Evolutionary conservation across 2,329 filamentous ascomycete species (phyloP).

Genomic region (Microdochium bolleyi): DNA sequence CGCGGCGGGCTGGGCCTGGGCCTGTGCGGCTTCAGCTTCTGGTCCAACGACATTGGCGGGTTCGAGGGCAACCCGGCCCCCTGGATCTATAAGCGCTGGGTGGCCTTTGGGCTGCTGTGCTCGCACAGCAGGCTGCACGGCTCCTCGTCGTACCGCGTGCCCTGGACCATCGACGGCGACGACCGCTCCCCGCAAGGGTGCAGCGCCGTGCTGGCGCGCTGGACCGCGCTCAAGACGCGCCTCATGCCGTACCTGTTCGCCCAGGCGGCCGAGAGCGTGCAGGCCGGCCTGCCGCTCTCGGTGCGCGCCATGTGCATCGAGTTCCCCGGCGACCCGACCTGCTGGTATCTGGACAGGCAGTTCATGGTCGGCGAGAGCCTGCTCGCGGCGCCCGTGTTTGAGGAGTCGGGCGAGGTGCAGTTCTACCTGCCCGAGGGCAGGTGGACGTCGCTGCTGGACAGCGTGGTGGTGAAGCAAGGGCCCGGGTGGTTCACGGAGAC

Average conservation of each 20-base stretch:
- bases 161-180: conserved; percentile 63
- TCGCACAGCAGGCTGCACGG: conserved; percentile 65
- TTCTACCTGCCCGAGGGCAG: conserved; percentile 51
- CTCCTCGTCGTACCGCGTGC: conserved; percentile 63
- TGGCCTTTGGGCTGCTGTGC: conserved; percentile 66
- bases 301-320: conserved; percentile 61
- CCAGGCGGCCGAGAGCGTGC: conserved; percentile 30
- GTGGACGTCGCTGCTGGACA: conserved; percentile 41
- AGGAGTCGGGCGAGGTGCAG: conserved; percentile 55
- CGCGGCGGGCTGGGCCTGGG: conserved; percentile 58
- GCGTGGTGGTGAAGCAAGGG: conserved; percentile 36
- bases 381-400: conserved; percentile 59
- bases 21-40: conserved; percentile 58
- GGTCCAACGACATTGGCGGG: conserved; percentile 64
- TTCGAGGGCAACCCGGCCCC: conserved; percentile 62
- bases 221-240: conserved; percentile 40
- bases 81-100: conserved; percentile 71
- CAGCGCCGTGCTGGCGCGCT: conserved; percentile 38
- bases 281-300: conserved; percentile 49
- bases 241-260: conserved; percentile 44
- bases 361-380: conserved; percentile 65
- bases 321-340: conserved; percentile 62
- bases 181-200: conserved; percentile 46
- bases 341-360: conserved; percentile 61
- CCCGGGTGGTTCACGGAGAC: conserved; percentile 52